phyloP scores from a whole-genome alignment of 208 protist genomes.

The Trypanosoma mega region DNA sequence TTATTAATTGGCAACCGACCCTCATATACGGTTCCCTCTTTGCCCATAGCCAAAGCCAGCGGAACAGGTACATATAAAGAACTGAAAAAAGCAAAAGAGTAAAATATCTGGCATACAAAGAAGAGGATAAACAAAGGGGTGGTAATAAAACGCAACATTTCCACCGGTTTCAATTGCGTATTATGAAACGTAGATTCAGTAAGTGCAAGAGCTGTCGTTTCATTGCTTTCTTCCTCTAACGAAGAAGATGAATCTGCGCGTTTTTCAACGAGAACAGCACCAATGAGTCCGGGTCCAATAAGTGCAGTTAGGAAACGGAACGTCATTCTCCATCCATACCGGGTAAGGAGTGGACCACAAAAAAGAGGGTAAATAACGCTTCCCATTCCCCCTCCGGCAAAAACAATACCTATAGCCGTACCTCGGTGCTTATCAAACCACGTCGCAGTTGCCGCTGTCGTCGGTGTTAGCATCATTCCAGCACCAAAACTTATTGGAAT shows the following conservation, averaged over 20 bases:
- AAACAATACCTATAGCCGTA: slow-evolving; percentile 10
- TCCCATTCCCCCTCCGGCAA: neutral
- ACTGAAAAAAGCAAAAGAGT: slow-evolving; percentile 12
- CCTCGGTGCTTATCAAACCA: slow-evolving; percentile 11
- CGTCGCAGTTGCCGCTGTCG: neutral
- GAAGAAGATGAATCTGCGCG: too few species aligned
- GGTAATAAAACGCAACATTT: slow-evolving; percentile 3
- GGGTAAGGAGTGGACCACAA: slow-evolving; percentile 1
- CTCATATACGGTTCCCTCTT: slow-evolving; percentile 14
- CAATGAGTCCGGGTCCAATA: neutral
- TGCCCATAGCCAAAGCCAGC: slow-evolving; percentile 15
- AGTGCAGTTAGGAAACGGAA: neutral
- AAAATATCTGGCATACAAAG: slow-evolving; percentile 11
- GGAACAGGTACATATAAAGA: slow-evolving; percentile 12
- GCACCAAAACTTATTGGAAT: neutral
- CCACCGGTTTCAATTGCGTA: slow-evolving; percentile 1
- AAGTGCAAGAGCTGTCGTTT: neutral
- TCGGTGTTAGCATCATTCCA: neutral
- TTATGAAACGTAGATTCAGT: slow-evolving; percentile 4
- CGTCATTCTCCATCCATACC: slow-evolving; percentile 3
- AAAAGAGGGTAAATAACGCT: slow-evolving; percentile 10
- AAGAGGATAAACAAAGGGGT: slow-evolving; percentile 4
- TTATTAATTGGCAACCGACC: neutral
- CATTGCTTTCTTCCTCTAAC: neutral
- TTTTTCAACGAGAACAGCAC: slow-evolving; percentile 4